Evolutionary conservation across 2,329 filamentous ascomycete genomes (phyloP).

Genomic region (Neonectria faginata): DNA sequence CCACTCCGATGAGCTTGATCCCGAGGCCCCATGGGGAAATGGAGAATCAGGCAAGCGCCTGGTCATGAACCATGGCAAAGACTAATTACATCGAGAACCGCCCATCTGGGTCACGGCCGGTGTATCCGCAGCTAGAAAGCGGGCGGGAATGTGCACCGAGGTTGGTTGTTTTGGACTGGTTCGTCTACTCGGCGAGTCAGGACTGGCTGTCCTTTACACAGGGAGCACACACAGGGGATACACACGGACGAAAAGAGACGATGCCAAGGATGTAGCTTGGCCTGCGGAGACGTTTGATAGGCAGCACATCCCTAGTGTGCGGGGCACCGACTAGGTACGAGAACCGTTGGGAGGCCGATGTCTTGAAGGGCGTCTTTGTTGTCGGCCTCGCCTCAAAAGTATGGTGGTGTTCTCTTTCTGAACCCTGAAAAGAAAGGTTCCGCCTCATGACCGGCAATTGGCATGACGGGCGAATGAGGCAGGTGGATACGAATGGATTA

Average conservation of each 20-base stretch:
- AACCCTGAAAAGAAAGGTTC: too few species aligned
- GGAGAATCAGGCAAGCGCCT: not conserved
- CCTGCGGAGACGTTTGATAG: too few species aligned
- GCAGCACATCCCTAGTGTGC: too few species aligned
- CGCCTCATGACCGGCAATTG: too few species aligned
- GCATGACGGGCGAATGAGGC: too few species aligned
- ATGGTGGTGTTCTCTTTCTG: too few species aligned
- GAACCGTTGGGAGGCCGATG: too few species aligned
- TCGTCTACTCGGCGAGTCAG: not conserved
- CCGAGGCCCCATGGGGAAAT: slow-evolving; percentile 20
- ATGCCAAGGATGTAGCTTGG: not conserved
- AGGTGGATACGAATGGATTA: too few species aligned
- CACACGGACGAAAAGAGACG: not conserved
- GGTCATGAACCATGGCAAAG: not conserved
- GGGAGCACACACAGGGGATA: not conserved
- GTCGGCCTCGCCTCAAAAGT: too few species aligned
- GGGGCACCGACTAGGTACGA: too few species aligned
- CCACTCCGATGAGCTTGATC: slow-evolving; percentile 11
- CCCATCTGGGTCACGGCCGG: not conserved
- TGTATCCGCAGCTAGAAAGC: not conserved
- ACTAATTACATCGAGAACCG: not conserved
- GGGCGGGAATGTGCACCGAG: too few species aligned
- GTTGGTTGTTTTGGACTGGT: not conserved
- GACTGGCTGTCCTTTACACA: not conserved
- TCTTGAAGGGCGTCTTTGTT: too few species aligned